Percentiles rank a stretch among this genome's conserved stretches.
Evolutionary conservation across 2,329 filamentous ascomycete genomes (phyloP).

Genomic region (Corinectria fuckeliana): DNA sequence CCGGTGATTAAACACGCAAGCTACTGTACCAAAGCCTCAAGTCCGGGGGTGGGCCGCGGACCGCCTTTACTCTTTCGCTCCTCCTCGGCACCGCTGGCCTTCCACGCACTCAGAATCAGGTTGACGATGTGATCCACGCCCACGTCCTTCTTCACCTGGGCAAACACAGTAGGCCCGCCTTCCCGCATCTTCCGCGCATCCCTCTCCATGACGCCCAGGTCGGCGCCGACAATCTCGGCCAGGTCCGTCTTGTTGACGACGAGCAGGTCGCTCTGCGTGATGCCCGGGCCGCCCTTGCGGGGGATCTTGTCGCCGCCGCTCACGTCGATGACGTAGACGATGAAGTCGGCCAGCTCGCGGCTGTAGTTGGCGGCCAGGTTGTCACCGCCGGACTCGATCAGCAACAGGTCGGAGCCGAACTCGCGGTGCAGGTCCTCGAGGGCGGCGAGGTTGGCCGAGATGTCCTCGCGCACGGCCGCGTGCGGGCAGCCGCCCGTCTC

Average conservation of each 20-base stretch:
- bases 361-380: conserved; percentile 98
- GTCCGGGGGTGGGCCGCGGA: conserved; percentile 61
- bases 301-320: conserved; percentile 96
- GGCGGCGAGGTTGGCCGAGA: conserved; percentile 89
- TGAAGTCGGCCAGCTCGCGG: conserved; percentile 93
- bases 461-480: conserved; percentile 96
- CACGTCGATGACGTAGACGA: conserved; percentile 98
- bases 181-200: conserved; percentile 95
- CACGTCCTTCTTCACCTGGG: conserved; percentile 92
- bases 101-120: conserved; percentile 91
- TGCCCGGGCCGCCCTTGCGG: conserved; percentile 92
- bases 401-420: conserved; percentile 80
- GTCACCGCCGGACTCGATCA: conserved; percentile 96
- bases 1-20: not conserved
- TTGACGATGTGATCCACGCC: conserved; percentile 87
- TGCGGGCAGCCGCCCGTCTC: conserved; percentile 98
- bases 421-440: conserved; percentile 85
- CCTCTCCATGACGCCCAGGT: conserved; percentile 90
- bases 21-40: conserved; percentile 52
- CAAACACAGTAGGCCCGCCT: conserved; percentile 93
- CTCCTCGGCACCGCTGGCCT: conserved; percentile 79
- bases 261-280: conserved; percentile 92
- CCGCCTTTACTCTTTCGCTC: conserved; percentile 61
- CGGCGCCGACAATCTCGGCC: conserved; percentile 87
- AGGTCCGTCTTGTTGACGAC: conserved; percentile 98